These are phyloP conservation scores for Colletotrichum noveboracense DNA, from an alignment of 2,329 filamentous ascomycete species.

Conservation along the genomic window DNA sequence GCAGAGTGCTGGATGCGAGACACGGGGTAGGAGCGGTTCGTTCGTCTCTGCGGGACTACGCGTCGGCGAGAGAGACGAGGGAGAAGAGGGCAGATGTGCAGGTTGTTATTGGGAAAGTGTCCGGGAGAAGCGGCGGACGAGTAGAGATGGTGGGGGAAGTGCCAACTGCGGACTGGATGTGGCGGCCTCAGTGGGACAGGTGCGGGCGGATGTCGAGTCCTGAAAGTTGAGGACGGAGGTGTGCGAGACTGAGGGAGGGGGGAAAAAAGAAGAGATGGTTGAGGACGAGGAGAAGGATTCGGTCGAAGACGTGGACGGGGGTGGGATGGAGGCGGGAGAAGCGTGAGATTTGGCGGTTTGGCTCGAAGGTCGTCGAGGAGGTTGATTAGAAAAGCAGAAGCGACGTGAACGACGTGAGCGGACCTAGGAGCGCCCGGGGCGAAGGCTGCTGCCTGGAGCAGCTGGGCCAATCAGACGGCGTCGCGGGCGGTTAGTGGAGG, in stretches of 20 bases:
- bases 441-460: conserved; percentile 37
- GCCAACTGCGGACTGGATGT: background rate
- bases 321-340: conserved; percentile 5
- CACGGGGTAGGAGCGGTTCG: background rate
- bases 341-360: conserved; percentile 2
- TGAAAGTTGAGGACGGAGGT: background rate
- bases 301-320: background rate
- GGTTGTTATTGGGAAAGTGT: background rate
- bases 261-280: background rate
- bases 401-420: background rate
- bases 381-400: conserved; percentile 23
- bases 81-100: background rate
- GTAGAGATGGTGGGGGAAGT: background rate
- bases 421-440: conserved; percentile 25
- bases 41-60: conserved; percentile 7
- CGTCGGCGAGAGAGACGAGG: conserved; percentile 14
- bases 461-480: conserved; percentile 24
- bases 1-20: background rate
- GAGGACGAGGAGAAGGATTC: conserved; percentile 24
- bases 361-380: conserved; percentile 16
- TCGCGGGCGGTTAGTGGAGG: conserved; percentile 28
- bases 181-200: conserved; percentile 16
- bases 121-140: background rate
- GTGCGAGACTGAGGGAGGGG: background rate
- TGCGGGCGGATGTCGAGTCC: conserved; percentile 8